These are phyloP conservation scores for Calonectria hawksworthii DNA, from an alignment of 2,329 filamentous ascomycete genomes.

Conservation along the genomic window DNA sequence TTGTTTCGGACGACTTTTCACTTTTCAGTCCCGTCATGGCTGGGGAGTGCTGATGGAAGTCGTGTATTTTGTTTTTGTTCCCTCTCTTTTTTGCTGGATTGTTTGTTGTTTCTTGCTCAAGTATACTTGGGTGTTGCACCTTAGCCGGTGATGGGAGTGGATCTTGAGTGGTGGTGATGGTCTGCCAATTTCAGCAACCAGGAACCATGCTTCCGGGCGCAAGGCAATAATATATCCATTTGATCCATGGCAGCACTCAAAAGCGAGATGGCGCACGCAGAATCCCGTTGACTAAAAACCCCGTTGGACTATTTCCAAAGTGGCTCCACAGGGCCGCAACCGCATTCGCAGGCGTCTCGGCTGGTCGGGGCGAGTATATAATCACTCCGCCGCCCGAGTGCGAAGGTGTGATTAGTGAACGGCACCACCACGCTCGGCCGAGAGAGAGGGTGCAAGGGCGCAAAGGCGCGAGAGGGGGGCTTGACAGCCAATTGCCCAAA, in stretches of 20 bases:
- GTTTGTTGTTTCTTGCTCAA: too few species aligned
- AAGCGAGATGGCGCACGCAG: too few species aligned
- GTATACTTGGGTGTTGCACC: too few species aligned
- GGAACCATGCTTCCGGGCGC: not conserved
- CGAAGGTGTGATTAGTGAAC: constrained; percentile 22
- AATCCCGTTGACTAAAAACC: not conserved
- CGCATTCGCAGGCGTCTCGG: not conserved
- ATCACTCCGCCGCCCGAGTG: not conserved
- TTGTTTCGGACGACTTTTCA: constrained; percentile 7
- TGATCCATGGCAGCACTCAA: not conserved
- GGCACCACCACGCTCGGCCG: not conserved
- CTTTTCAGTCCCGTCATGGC: not conserved
- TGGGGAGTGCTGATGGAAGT: not conserved
- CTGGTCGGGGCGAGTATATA: constrained; percentile 15
- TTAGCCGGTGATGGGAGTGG: not conserved
- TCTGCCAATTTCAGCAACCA: not conserved
- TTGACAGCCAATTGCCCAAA: too few species aligned
- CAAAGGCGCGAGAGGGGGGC: not conserved
- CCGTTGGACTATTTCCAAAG: constrained; percentile 10
- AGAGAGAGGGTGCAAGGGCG: not conserved
- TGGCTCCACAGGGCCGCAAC: not conserved
- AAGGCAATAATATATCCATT: not conserved
- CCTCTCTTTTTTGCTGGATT: too few species aligned
- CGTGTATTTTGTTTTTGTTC: not conserved
- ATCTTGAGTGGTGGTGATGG: not conserved